Evolutionary conservation across 371 early-diverging fungal genomes (phyloP).

Genomic region (Encephalitozoon hellem): DNA sequence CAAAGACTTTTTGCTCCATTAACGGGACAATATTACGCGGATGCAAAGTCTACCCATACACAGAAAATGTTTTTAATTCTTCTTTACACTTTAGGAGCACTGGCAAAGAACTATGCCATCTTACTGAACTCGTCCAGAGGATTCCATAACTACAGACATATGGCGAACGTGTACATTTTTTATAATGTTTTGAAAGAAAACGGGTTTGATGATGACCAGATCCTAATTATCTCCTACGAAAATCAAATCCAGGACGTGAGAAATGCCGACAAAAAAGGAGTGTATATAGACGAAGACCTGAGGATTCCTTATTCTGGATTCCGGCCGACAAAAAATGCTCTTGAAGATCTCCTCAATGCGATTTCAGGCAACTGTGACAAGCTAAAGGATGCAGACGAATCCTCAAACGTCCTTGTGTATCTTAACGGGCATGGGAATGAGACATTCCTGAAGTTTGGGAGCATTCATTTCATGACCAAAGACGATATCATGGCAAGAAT

Average conservation of each 20-base stretch:
- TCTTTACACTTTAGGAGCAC: not conserved
- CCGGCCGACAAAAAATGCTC: not conserved
- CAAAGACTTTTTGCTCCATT: not conserved
- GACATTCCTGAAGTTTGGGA: constrained; percentile 53
- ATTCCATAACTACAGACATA: constrained; percentile 35
- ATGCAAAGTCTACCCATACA: not conserved
- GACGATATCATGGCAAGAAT: constrained; percentile 56
- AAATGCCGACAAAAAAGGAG: constrained; percentile 7
- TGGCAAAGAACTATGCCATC: constrained; percentile 14
- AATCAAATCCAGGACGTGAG: constrained; percentile 23
- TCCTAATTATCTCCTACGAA: not conserved
- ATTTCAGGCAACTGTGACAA: constrained; percentile 39
- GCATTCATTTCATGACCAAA: constrained; percentile 44
- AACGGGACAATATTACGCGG: not conserved
- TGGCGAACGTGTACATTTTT: constrained; percentile 22
- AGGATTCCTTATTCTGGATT: constrained; percentile 28
- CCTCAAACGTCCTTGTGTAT: constrained; percentile 57
- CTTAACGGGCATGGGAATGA: constrained; percentile 60
- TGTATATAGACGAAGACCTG: constrained; percentile 10
- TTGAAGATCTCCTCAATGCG: constrained; percentile 49
- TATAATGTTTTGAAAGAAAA: constrained; percentile 10
- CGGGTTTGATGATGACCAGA: constrained; percentile 4
- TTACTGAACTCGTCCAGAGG: constrained; percentile 21
- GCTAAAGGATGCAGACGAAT: constrained; percentile 32
- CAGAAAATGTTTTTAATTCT: not conserved